Base-by-base conservation (phyloP, 176 grass and related monocot genomes). In the Oryza officinalis region DNA sequence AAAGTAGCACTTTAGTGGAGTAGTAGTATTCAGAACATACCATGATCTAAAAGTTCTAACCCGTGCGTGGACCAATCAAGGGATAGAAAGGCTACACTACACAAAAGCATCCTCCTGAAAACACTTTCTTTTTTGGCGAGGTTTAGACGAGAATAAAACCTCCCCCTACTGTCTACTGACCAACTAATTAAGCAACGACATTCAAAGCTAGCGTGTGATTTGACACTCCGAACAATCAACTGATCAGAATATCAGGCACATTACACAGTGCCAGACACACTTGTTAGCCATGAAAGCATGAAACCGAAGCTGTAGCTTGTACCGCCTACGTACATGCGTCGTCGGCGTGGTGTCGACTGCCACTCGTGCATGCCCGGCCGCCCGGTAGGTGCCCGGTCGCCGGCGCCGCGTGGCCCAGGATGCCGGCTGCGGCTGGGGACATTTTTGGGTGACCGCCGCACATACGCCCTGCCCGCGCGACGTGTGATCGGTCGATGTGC, bases 341-440 rank as follows among this genome's bases (percentile, higher is more conserved):
- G 32, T 13, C 45, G 44, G n/a, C 1, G 27, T 27, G 1, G 9
- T 67, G 38, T 47, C 44, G 25, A 25, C 68, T 65, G 52, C 41
- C 78, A 45, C 52, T 12, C 72, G 72, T 52, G 50, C 37, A 1
- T 75, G 81, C 5, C 41, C 27, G 60, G 81, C 46, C 57, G 17
- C 20, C 18, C 52, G 6, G 52, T 86, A 23, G 81, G 59, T 74
- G 81, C 13, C 41, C 8, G 71, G 81, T 83, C 71, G 77, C 52
- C 41, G 70, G 81, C 40, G 70, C 22, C 71, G 60, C 49, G 59
- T 6, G 57, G 43, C 10, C 20, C 81, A 43, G 38, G 81, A 35
- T n/a, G n/a, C n/a, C n/a, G n/a, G n/a, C n/a, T n/a, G n/a, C n/a
- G n/a, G n/a, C n/a, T n/a, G n/a, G n/a, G n/a, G 61, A 60, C 54